Evolutionary conservation across 345 rosid species (phyloP).

Genomic region (Lenwebbia sp.): DNA sequence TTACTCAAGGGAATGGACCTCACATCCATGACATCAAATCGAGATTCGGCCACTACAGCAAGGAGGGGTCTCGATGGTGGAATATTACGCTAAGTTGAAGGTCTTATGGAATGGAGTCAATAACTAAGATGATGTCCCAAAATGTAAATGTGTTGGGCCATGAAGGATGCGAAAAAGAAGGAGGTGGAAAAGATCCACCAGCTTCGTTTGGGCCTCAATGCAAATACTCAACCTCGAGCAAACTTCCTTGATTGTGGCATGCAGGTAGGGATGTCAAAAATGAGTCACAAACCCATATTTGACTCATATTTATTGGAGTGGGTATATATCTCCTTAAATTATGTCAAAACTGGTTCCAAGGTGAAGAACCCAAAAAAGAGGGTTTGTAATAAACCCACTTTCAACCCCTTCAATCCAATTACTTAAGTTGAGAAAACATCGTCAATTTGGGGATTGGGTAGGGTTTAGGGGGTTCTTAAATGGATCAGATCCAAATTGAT

Average conservation of each 20-base stretch:
- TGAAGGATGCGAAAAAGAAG: too few relatives aligned
- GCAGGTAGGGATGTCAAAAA: background rate
- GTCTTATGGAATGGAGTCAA: too few relatives aligned
- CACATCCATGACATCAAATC: background rate
- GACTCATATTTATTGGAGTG: background rate
- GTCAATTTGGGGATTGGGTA: background rate
- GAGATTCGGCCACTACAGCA: background rate
- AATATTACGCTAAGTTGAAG: background rate
- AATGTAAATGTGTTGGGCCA: too few relatives aligned
- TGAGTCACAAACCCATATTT: background rate
- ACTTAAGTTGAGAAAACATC: background rate
- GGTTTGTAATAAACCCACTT: background rate
- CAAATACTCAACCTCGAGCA: too few relatives aligned
- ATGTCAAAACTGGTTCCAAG: background rate
- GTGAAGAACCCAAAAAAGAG: background rate
- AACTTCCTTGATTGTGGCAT: background rate
- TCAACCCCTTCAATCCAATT: background rate
- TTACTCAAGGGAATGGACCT: background rate
- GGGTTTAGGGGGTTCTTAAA: rapidly evolving
- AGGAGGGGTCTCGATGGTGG: background rate
- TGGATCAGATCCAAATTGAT: background rate
- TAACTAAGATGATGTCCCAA: too few relatives aligned
- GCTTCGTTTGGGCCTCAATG: too few relatives aligned
- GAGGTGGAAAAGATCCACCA: too few relatives aligned
- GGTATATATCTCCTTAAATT: background rate